Evolutionary conservation across 169 alveolate species (phyloP), one percentile per base, ranked within the genome.

Genomic region (Plasmodium vivax): DNA sequence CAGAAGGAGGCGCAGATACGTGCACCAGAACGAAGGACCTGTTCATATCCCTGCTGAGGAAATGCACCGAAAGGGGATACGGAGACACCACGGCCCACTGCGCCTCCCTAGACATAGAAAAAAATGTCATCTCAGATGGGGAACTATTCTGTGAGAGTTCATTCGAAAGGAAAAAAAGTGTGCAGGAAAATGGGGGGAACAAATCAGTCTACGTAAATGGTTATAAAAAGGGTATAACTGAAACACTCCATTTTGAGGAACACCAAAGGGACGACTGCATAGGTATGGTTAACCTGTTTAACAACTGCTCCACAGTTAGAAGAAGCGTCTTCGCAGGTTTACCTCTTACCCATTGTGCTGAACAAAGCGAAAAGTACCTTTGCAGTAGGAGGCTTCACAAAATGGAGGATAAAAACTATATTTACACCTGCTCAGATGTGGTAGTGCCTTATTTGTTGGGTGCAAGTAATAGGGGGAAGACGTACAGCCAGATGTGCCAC

Each of bases 381-480:
- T 85, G 93, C 62, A 32, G 51, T 85, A 41, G 27, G 5, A 73
- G 36, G 79, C 41, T 85, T 45, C 80, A 85, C 19, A 54, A 74
- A 54, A 45, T 36, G 79, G 58, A 85, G 51, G 75, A 85, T 74
- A 19, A 23, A 51, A 27, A 85, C 54, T 85, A 85, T 36, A 85
- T 85, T 30, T 36, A 85, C 73, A 85, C 93, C 9, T 85, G 93
- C 47, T 85, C 93, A 74, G 93, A 85, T 47, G 75, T 85, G 54
- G 34, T 85, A 30, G 36, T 85, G 45, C 93, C 93, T 19, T 85
- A 85, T 85, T 85, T 85, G 43, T 85, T 85, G 58, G 58, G 82
- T 32, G 75, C 85, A 38, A 85, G 51, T 0, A 54, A 85, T 73
- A 56, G 75, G 43, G 79, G 34, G 36, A 74, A 74, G 19, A 47